phyloP scores from a whole-genome alignment of 148 eudicot species.

The Dianthus caryophyllus region DNA sequence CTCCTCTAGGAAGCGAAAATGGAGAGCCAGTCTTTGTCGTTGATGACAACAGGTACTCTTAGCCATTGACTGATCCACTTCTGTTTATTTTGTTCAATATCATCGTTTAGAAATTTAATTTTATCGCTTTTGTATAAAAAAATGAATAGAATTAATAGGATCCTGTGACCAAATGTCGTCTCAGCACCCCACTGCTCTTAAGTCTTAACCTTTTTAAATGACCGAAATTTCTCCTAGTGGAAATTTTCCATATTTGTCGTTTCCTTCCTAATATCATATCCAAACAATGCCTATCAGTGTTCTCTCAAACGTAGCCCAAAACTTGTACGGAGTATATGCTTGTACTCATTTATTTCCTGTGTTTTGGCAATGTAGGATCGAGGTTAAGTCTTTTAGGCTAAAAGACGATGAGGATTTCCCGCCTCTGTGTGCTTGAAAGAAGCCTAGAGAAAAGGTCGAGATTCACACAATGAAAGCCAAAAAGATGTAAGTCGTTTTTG shows the following conservation, averaged over 20 bases:
- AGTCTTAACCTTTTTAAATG: too few relatives aligned
- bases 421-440: slow-evolving; percentile 55
- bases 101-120: too few relatives aligned
- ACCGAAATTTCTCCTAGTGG: too few relatives aligned
- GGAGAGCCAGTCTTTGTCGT: slow-evolving; percentile 25
- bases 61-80: too few relatives aligned
- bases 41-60: slow-evolving; percentile 31
- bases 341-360: not conserved
- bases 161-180: too few relatives aligned
- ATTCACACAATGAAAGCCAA: slow-evolving; percentile 7
- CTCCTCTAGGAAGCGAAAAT: slow-evolving; percentile 26
- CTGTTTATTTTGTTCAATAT: too few relatives aligned
- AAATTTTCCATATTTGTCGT: too few relatives aligned
- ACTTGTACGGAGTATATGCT: not conserved
- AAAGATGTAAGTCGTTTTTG: slow-evolving; percentile 8
- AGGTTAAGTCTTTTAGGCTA: slow-evolving; percentile 47
- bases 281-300: not conserved
- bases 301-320: slow-evolving; percentile 5
- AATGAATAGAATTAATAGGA: too few relatives aligned
- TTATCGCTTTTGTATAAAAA: too few relatives aligned
- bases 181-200: too few relatives aligned
- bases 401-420: slow-evolving; percentile 94
- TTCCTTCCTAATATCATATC: too few relatives aligned
- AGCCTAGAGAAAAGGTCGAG: slow-evolving; percentile 11
- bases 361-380: slow-evolving; percentile 44